Evolutionary conservation across 1,284 basidiomycete genomes (phyloP).

Genomic region (Tylopilus orsonianus): DNA sequence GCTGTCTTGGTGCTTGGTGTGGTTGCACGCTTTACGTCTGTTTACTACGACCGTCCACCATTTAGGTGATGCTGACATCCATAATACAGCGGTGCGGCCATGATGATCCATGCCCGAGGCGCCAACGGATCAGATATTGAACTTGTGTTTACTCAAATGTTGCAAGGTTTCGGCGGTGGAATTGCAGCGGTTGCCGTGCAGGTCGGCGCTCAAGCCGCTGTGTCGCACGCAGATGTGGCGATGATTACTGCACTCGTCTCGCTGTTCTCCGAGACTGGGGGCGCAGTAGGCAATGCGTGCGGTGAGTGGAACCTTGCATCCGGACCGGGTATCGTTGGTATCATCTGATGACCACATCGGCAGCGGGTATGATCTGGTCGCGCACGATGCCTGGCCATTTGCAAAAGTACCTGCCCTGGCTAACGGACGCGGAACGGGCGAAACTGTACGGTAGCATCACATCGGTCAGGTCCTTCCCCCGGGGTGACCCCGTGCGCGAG

Average conservation of each 20-base stretch:
- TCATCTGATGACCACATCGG: not conserved
- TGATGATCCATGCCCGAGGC: constrained; percentile 74
- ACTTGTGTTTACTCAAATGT: constrained; percentile 68
- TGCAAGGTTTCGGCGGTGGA: constrained; percentile 80
- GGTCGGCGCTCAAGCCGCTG: constrained; percentile 78
- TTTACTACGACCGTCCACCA: constrained; percentile 1
- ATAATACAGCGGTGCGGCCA: constrained; percentile 55
- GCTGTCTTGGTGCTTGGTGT: constrained; percentile 66
- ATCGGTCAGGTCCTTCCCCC: constrained; percentile 38
- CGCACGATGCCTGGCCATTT: constrained; percentile 53
- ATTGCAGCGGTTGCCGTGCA: constrained; percentile 69
- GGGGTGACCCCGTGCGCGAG: constrained; percentile 44
- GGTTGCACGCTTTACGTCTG: constrained; percentile 56
- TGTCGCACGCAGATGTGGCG: constrained; percentile 76
- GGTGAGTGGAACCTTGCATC: constrained; percentile 39
- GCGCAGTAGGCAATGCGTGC: constrained; percentile 72
- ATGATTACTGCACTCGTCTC: constrained; percentile 81
- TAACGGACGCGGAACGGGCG: constrained; percentile 31
- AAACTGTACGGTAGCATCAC: constrained; percentile 46
- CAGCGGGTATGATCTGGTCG: constrained; percentile 50
- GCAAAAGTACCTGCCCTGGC: constrained; percentile 42
- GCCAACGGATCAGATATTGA: constrained; percentile 59
- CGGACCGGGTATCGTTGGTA: not conserved
- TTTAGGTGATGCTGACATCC: constrained; percentile 13
- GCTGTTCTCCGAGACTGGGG: constrained; percentile 78